These are phyloP conservation scores for Penicillium simplicissimum DNA, from an alignment of 495 filamentous ascomycete genomes.

Conservation along the genomic window DNA sequence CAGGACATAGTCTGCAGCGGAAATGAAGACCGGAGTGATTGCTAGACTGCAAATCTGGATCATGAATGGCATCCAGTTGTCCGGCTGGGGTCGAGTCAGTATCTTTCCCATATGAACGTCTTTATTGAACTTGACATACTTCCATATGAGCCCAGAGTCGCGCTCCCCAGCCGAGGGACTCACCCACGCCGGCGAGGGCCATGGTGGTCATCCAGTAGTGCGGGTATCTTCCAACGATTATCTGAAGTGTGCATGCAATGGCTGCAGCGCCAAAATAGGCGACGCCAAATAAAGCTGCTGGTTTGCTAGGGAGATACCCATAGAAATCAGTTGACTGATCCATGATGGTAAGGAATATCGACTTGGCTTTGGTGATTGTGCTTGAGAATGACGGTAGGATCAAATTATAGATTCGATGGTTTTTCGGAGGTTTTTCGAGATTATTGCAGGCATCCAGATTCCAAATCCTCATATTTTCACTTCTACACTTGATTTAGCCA, in stretches of 20 bases:
- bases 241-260: conserved; percentile 1
- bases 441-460: no score
- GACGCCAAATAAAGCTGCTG: conserved; percentile 5
- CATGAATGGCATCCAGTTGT: conserved; percentile 9
- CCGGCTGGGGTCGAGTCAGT: neutral
- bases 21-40: conserved; percentile 8
- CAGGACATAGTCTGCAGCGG: conserved; percentile 10
- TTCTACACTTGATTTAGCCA: no score
- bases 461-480: no score
- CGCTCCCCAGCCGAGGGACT: conserved; percentile 8
- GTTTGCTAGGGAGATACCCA: conserved; percentile 10
- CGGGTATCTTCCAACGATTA: conserved; percentile 1
- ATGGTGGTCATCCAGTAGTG: conserved; percentile 12
- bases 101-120: neutral
- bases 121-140: neutral
- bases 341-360: neutral
- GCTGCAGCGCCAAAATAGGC: neutral
- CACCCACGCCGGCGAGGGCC: conserved; percentile 3
- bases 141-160: conserved; percentile 4
- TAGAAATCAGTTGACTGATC: conserved; percentile 5
- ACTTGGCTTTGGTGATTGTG: no score
- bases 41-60: conserved; percentile 13
- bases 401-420: no score
- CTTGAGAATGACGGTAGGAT: no score
- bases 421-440: no score